Evolutionary conservation across 164 flowering plant species (phyloP), one percentile per base, ranked within the genome.

Genomic region (Chloranthus sessilifolius): DNA sequence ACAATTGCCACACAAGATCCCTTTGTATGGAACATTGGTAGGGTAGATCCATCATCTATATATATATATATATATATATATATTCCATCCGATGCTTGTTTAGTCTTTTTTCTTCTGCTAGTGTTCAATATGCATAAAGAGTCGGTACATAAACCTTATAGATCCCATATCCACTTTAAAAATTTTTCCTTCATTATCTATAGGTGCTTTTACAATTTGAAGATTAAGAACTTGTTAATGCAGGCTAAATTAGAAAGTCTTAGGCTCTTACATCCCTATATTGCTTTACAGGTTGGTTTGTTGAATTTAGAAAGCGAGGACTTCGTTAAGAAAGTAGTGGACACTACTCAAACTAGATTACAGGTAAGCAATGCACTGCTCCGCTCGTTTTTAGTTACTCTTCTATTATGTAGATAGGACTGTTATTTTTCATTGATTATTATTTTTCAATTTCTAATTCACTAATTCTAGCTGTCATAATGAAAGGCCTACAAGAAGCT

Each of bases 1-100:
- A 50, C 95, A 89, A 62, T 50, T 94, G 70, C 99, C 99, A 45
- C 99, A 94, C 75, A 94, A 94, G 77, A 68, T 82, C 62, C 90
- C 99, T 59, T 47, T 89, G 7, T 94, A 87, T 62, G 97, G 81
- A 53, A 81, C 97, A 33, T 24, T 94, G 99, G 99, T 94, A 78
- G 3, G 47, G 56, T 34, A 24, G 23, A 45, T 41, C 21, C 29
- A 17, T 49, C 27, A 20, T 21, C n/a, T n/a, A n/a, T n/a, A n/a
- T n/a, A n/a, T n/a, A n/a, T n/a, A n/a, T n/a, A n/a, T n/a, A n/a
- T n/a, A n/a, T n/a, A n/a, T n/a, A n/a, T n/a, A n/a, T n/a, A n/a
- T n/a, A n/a, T n/a, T n/a, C n/a, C n/a, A n/a, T n/a, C n/a, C n/a
- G n/a, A n/a, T n/a, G n/a, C n/a, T n/a, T n/a, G n/a, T n/a, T n/a